A percentile compares a stretch with the other conserved stretches of the same genome.
phyloP scores from a whole-genome alignment of 805 yeast species.

The Hemisphaericaspora nanyangensis region DNA sequence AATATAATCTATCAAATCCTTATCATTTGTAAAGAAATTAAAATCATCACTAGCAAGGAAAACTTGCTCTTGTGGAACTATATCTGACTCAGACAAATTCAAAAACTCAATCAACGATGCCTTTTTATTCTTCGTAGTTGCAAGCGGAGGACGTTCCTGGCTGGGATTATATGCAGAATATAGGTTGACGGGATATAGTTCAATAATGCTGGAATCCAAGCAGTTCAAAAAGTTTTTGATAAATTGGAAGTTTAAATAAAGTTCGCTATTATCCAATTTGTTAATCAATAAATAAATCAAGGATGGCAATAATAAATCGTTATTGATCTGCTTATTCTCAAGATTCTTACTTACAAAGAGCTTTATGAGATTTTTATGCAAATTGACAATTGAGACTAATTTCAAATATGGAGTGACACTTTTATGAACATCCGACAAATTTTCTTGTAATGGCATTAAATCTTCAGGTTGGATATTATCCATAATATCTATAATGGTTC shows the following conservation, averaged over 20 bases:
- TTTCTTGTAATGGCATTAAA: slow-evolving; percentile 9
- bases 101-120: slow-evolving; percentile 27
- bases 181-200: slow-evolving; percentile 15
- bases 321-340: slow-evolving; percentile 25
- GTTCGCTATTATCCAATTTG: slow-evolving; percentile 22
- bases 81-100: slow-evolving; percentile 17
- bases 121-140: slow-evolving; percentile 7
- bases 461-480: slow-evolving; percentile 14
- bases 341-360: slow-evolving; percentile 16
- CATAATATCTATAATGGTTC: slow-evolving; percentile 13
- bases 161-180: slow-evolving; percentile 20
- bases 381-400: slow-evolving; percentile 22
- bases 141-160: slow-evolving; percentile 8
- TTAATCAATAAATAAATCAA: slow-evolving; percentile 34
- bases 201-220: slow-evolving; percentile 29
- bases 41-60: slow-evolving; percentile 6
- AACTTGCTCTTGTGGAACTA: slow-evolving; percentile 11
- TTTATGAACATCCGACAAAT: slow-evolving; percentile 5
- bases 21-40: slow-evolving; percentile 28
- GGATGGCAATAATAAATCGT: slow-evolving; percentile 38
- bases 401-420: slow-evolving; percentile 31
- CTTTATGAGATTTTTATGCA: slow-evolving; percentile 29
- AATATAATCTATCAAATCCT: slow-evolving; percentile 25
- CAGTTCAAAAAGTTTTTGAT: slow-evolving; percentile 32
- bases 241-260: slow-evolving; percentile 34